Base-by-base conservation (phyloP, 495 filamentous ascomycete genomes). In the Neurospora sp. region DNA sequence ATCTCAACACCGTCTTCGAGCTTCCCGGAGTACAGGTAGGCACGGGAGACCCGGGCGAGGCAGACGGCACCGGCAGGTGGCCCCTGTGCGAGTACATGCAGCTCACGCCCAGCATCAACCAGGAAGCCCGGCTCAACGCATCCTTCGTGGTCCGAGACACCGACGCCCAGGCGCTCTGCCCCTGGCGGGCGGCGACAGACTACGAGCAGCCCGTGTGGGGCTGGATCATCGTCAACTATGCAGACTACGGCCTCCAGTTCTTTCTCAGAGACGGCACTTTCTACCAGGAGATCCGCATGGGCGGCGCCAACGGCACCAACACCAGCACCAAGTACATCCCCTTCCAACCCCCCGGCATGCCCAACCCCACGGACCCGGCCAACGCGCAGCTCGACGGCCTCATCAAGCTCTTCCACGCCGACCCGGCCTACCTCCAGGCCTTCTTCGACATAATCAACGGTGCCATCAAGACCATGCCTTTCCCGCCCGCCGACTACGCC, bases 171-270 rank as follows among this genome's bases (percentile, higher is more conserved):
- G 39, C 23, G 38, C 39, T 40, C 39, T 3, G 4, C 9, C 40
- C 66, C 70, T 84, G 80, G 82, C 72, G 73, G 10, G 71, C 75
- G 1, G 41, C 74, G 7, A 46, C 71, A 0, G 84, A 87, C 31
- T 85, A 79, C 79, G 87, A 88, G 69, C 82, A 82, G 48, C 87
- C 86, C 27, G 79, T 88, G 71, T 89, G 83, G 82, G 87, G 88
- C 3, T 89, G 87, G 87, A 39, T 89, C 2, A 76, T 89, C 1
- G 73, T 83, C 73, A 89, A 89, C 79, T 88, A 83, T 74, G 80
- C 75, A 59, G 81, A 89, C 74, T 72, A 76, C 38, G 84, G 83
- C 2, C 69, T 90, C 9, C 87, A 89, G 76, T 38, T 89, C 18
- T 89, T 89, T 74, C 69, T 79, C 0, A 39, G 72, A 0, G 85